A percentile compares a stretch with the other conserved stretches of the same genome.
Conservation (phyloP, 331 rosid genomes). For the Saraca asoca region DNA sequence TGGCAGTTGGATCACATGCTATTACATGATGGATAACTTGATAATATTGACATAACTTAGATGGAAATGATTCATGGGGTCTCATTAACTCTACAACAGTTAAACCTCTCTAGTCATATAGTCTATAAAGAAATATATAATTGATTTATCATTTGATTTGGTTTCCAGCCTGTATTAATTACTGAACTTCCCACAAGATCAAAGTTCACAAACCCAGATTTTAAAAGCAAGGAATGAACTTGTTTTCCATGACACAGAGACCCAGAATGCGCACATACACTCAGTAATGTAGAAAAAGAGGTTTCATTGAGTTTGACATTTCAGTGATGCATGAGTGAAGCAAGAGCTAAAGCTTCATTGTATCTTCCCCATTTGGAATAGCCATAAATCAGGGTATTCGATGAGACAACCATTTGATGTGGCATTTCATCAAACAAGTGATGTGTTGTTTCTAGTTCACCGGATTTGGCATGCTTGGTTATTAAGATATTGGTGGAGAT, state of each 20-base stretch:
- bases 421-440: conserved; percentile 66
- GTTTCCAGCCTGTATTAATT: neutral
- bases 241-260: conserved; percentile 54
- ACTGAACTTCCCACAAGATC: conserved; percentile 67
- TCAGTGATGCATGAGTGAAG: conserved; percentile 57
- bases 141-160: neutral
- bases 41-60: neutral
- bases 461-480: conserved; percentile 25
- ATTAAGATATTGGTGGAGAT: conserved; percentile 59
- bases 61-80: neutral
- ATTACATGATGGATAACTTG: neutral
- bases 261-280: conserved; percentile 60
- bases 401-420: conserved; percentile 58
- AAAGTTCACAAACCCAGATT: conserved; percentile 51
- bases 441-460: conserved; percentile 56
- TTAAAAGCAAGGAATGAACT: conserved; percentile 66
- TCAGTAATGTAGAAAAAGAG: conserved; percentile 54
- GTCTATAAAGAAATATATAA: neutral
- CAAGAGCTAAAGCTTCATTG: conserved; percentile 52
- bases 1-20: neutral
- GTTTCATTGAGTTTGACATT: conserved; percentile 50
- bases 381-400: conserved; percentile 75
- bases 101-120: neutral
- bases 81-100: neutral
- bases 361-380: conserved; percentile 58